These are phyloP conservation scores for Corymbia citriodora DNA, from an alignment of 441 rosid species.

Conservation along the genomic window DNA sequence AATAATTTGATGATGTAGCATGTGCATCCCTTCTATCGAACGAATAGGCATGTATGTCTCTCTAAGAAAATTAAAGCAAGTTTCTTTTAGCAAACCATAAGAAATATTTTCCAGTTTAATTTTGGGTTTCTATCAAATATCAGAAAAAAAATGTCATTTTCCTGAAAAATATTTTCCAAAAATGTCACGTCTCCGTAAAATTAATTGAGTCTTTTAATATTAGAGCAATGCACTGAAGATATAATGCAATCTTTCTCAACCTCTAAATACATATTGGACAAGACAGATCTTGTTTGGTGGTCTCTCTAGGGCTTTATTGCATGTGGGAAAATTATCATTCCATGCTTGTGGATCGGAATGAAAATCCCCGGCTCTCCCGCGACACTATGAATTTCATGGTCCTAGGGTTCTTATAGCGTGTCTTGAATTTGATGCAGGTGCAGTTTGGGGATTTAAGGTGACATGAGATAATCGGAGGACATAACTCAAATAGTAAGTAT, in stretches of 20 bases:
- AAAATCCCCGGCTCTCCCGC: not conserved
- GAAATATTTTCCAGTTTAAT: too few relatives aligned
- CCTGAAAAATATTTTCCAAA: fast-evolving
- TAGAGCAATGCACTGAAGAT: not conserved
- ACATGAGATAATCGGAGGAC: not conserved
- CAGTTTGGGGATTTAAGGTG: not conserved
- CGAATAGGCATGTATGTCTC: not conserved
- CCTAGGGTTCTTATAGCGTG: not conserved
- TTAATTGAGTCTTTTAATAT: not conserved
- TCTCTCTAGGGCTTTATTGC: not conserved
- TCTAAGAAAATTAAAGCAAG: not conserved
- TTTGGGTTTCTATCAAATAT: not conserved
- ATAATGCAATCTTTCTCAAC: not conserved
- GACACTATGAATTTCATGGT: not conserved
- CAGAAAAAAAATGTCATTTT: too few relatives aligned
- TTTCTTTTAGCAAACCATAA: not conserved
- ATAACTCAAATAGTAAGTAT: not conserved
- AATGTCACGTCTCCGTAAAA: fast-evolving
- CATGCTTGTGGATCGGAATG: not conserved
- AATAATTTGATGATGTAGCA: not conserved
- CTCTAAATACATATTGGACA: not conserved
- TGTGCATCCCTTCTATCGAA: not conserved
- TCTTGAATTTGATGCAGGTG: not conserved
- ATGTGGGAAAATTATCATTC: not conserved
- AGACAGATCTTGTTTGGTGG: not conserved